Conservation (phyloP, 441 rosid genomes). For the Arabidopsis lyrata region DNA sequence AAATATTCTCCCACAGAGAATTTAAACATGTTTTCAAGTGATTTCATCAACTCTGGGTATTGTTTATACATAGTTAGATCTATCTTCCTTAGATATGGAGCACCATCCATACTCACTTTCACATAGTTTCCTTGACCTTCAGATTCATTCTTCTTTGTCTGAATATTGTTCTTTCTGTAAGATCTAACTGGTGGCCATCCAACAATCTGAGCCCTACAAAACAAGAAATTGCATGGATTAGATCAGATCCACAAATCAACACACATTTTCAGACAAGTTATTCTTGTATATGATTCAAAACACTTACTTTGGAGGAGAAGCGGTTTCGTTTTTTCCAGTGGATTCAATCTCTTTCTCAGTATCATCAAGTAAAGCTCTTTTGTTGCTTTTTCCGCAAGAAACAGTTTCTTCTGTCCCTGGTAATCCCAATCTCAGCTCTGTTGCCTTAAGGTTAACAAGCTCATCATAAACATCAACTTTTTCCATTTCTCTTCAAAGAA, state of each 20-base stretch:
- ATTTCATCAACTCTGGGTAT: conserved; percentile 69
- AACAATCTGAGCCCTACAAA: conserved; percentile 74
- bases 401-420: conserved; percentile 53
- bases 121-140: conserved; percentile 69
- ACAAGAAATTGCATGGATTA: neutral
- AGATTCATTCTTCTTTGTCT: conserved; percentile 59
- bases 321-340: conserved; percentile 39
- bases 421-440: conserved; percentile 69
- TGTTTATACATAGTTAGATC: conserved; percentile 71
- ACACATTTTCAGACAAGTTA: neutral
- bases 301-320: conserved; percentile 64
- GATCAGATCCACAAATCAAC: conserved; percentile 15
- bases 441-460: conserved; percentile 57
- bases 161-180: conserved; percentile 73
- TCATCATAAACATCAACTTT: conserved; percentile 42
- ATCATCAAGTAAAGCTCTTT: conserved; percentile 53
- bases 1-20: conserved; percentile 61
- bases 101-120: conserved; percentile 96
- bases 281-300: neutral
- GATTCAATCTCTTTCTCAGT: conserved; percentile 43
- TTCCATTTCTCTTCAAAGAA: conserved; percentile 47
- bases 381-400: conserved; percentile 45
- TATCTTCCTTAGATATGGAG: conserved; percentile 89
- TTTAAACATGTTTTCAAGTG: conserved; percentile 85
- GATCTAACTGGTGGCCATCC: conserved; percentile 96